Evolutionary conservation across 495 filamentous ascomycete species (phyloP).

Genomic region (Aspergillus avenaceus): DNA sequence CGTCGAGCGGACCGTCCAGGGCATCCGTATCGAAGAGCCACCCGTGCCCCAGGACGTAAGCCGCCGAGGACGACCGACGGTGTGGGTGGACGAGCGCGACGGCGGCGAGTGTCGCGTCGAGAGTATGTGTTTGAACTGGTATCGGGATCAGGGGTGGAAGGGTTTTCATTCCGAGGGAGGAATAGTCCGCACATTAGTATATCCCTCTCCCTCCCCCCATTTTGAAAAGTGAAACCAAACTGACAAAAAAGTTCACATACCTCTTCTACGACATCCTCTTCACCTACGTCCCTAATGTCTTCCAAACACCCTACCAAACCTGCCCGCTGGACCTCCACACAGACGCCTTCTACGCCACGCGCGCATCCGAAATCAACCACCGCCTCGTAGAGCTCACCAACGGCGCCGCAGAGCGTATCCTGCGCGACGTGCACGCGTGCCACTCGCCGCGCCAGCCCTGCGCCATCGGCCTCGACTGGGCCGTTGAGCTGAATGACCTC

Average conservation of each 20-base stretch:
- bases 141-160: conserved; percentile 82
- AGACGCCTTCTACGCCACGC: conserved; percentile 84
- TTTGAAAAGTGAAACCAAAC: not conserved
- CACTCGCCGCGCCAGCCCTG: conserved; percentile 70
- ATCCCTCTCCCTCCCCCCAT: not conserved
- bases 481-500: conserved; percentile 75
- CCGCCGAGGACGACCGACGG: conserved; percentile 66
- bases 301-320: conserved; percentile 91
- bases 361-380: conserved; percentile 84
- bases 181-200: conserved; percentile 74
- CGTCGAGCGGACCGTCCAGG: conserved; percentile 67
- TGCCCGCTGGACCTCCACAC: conserved; percentile 91
- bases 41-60: conserved; percentile 22
- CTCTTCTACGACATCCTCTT: conserved; percentile 94
- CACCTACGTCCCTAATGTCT: conserved; percentile 91
- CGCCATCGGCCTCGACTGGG: conserved; percentile 87
- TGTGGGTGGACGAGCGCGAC: conserved; percentile 75
- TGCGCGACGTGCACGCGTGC: conserved; percentile 60
- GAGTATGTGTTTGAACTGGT: conserved; percentile 86
- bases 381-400: conserved; percentile 81
- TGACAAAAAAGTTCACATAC: conserved; percentile 59
- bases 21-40: conserved; percentile 62
- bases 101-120: conserved; percentile 78
- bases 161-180: conserved; percentile 91
- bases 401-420: conserved; percentile 62